Evolutionary conservation across 2,329 filamentous ascomycete genomes (phyloP).

Genomic region (Acrocalymma vagum): DNA sequence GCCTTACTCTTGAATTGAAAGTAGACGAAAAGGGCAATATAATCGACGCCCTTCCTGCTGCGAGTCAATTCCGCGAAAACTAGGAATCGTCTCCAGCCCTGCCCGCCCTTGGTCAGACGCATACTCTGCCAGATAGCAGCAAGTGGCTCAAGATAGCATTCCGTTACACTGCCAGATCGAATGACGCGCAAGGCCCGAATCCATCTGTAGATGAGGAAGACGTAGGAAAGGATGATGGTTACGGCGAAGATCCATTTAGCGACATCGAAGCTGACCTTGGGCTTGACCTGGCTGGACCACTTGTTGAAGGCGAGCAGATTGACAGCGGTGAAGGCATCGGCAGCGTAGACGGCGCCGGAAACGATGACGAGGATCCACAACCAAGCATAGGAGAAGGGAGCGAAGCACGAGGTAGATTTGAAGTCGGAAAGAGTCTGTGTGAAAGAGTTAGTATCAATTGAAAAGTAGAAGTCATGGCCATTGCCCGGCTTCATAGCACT

Average conservation of each 20-base stretch:
- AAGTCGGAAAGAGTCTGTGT: slow-evolving; percentile 73
- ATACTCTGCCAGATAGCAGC: slow-evolving; percentile 86
- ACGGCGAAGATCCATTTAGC: slow-evolving; percentile 95
- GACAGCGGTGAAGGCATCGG: slow-evolving; percentile 93
- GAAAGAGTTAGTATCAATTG: slow-evolving; percentile 31
- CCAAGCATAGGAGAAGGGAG: slow-evolving; percentile 82
- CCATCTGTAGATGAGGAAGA: slow-evolving; percentile 83
- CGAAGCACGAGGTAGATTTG: slow-evolving; percentile 79
- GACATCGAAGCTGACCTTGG: slow-evolving; percentile 76
- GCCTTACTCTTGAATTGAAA: slow-evolving; percentile 73
- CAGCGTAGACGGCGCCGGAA: slow-evolving; percentile 83
- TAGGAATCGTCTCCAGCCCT: slow-evolving; percentile 89
- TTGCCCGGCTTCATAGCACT: slow-evolving; percentile 42
- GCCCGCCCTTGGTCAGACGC: slow-evolving; percentile 71
- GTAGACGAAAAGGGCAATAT: slow-evolving; percentile 89
- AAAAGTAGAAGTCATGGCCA: too few relatives aligned
- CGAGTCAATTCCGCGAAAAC: slow-evolving; percentile 92
- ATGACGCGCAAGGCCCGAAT: slow-evolving; percentile 83
- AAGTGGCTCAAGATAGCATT: slow-evolving; percentile 89
- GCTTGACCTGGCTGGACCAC: slow-evolving; percentile 86
- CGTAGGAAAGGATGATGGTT: slow-evolving; percentile 90
- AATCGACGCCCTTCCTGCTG: slow-evolving; percentile 89
- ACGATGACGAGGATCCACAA: slow-evolving; percentile 82
- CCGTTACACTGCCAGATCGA: slow-evolving; percentile 82
- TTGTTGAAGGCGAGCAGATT: slow-evolving; percentile 88